These are phyloP conservation scores for Herpetospermum pedunculosum DNA, from an alignment of 306 rosid species.

Conservation along the genomic window DNA sequence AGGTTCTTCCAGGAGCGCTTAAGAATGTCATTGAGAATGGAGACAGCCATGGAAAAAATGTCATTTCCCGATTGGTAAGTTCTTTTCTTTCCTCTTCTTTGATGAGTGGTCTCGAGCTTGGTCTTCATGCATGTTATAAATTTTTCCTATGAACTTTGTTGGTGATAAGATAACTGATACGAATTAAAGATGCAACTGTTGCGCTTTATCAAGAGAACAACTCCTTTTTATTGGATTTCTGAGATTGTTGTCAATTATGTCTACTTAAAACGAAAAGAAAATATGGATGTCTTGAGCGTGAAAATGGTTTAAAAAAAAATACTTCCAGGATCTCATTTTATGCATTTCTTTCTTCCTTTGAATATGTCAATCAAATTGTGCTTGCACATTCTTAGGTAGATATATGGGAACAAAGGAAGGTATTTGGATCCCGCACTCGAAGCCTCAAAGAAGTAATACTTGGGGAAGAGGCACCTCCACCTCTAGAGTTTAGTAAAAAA, in stretches of 20 bases:
- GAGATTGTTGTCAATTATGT: slow-evolving; percentile 2
- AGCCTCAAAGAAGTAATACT: slow-evolving; percentile 73
- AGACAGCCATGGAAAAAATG: slow-evolving; percentile 45
- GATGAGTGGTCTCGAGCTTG: not conserved
- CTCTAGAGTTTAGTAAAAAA: slow-evolving; percentile 61
- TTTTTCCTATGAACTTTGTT: not conserved
- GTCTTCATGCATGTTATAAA: not conserved
- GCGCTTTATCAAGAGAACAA: not conserved
- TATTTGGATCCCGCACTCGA: slow-evolving; percentile 61
- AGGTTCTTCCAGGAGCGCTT: slow-evolving; percentile 72
- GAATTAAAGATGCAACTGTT: not conserved
- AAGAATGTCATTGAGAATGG: slow-evolving; percentile 48
- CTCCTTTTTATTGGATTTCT: not conserved
- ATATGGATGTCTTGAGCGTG: not conserved
- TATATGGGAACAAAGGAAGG: slow-evolving; percentile 86
- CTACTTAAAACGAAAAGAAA: not conserved
- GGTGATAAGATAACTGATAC: not conserved
- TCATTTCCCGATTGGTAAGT: slow-evolving; percentile 64
- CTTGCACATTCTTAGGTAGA: slow-evolving; percentile 38
- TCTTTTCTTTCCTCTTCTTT: not conserved
- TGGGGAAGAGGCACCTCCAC: slow-evolving; percentile 64
- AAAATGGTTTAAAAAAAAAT: not conserved
- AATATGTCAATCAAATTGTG: not conserved
- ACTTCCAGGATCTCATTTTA: not conserved
- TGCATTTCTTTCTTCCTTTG: not conserved